Conservation (phyloP, 768 basidiomycete species). For the Scleroderma bovista region DNA sequence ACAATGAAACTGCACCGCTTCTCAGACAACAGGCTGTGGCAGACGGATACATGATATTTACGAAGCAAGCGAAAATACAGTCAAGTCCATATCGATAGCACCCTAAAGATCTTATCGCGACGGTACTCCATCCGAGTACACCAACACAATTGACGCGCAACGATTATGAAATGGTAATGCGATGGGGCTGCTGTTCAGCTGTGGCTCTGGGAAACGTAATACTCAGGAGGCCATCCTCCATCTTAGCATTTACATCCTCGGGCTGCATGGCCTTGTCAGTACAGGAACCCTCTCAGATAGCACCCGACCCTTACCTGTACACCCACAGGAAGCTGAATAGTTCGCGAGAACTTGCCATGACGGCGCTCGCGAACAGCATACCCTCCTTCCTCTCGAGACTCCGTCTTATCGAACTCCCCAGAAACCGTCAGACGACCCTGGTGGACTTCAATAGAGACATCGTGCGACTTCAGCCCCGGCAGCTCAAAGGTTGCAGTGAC, state of each 20-base stretch:
- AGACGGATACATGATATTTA: too few relatives aligned
- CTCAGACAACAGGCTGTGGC: too few relatives aligned
- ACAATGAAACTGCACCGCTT: too few relatives aligned
- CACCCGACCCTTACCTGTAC: slow-evolving; percentile 34
- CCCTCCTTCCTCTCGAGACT: slow-evolving; percentile 32
- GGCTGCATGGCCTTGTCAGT: slow-evolving; percentile 13
- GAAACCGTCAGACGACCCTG: slow-evolving; percentile 45
- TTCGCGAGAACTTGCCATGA: slow-evolving; percentile 45
- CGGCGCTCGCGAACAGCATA: slow-evolving; percentile 39
- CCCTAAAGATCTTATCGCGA: too few relatives aligned
- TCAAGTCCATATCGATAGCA: too few relatives aligned
- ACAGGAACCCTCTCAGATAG: neutral
- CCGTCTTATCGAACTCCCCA: slow-evolving; percentile 37
- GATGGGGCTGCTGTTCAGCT: slow-evolving; percentile 39
- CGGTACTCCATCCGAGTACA: too few relatives aligned
- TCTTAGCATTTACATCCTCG: slow-evolving; percentile 35
- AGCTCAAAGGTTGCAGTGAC: slow-evolving; percentile 53
- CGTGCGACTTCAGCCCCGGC: slow-evolving; percentile 47
- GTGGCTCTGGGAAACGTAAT: slow-evolving; percentile 48
- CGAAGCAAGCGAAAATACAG: too few relatives aligned
- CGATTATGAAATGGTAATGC: slow-evolving; percentile 31
- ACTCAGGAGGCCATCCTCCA: slow-evolving; percentile 49
- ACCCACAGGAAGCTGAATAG: slow-evolving; percentile 42
- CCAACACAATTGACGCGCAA: neutral
- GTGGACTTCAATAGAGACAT: slow-evolving; percentile 48